A percentile compares a stretch with the other conserved stretches of the same genome.
Evolutionary conservation across 177 flowering plant genomes (phyloP).

Genomic region (Vitis hybrid): DNA sequence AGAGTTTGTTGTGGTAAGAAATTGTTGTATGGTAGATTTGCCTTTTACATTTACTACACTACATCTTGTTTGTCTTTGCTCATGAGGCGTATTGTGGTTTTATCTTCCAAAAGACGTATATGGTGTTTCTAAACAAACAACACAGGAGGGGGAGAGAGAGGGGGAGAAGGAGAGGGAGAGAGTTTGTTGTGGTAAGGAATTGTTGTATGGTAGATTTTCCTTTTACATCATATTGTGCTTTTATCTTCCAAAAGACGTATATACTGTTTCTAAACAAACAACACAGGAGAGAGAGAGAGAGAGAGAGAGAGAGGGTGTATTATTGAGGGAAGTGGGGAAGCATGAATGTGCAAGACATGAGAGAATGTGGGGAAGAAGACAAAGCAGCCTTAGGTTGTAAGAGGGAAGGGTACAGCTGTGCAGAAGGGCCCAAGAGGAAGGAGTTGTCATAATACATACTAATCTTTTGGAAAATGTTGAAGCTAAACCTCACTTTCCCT

Average conservation of each 20-base stretch:
- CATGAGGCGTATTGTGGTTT: too few relatives aligned
- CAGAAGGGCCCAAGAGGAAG: conserved; percentile 12
- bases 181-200: too few relatives aligned
- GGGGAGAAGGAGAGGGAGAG: too few relatives aligned
- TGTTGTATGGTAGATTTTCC: too few relatives aligned
- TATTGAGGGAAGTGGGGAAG: conserved; percentile 20
- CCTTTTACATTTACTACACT: too few relatives aligned
- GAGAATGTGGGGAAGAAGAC: conserved; percentile 13
- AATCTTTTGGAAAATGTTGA: neutral
- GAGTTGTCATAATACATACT: conserved; percentile 7
- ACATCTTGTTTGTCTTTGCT: too few relatives aligned
- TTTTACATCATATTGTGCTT: too few relatives aligned
- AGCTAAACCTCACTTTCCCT: neutral
- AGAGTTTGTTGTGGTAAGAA: too few relatives aligned
- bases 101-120: neutral
- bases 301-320: neutral
- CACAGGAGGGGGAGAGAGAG: neutral
- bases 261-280: neutral
- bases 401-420: conserved; percentile 20
- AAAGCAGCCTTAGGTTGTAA: conserved; percentile 16
- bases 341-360: conserved; percentile 7
- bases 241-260: neutral
- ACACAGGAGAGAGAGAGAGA: neutral
- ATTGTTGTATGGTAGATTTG: too few relatives aligned
- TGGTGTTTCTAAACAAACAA: neutral